These are phyloP conservation scores for Cyclotella sp. DNA, from an alignment of 108 stramenopile genomes.

Conservation along the genomic window DNA sequence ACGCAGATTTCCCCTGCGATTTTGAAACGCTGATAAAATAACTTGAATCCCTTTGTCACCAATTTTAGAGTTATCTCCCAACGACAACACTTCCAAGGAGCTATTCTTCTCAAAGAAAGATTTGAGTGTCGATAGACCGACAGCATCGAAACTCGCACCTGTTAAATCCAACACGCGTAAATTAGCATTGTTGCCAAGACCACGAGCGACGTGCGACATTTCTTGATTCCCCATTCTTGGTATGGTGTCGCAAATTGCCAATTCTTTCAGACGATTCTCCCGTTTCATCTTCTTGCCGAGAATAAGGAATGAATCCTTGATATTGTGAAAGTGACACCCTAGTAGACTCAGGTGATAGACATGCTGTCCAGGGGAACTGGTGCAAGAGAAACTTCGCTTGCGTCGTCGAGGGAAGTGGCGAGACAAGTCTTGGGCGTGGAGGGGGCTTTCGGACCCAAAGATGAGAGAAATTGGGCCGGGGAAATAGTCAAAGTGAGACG, in stretches of 20 bases:
- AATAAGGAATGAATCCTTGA: slow-evolving; percentile 3
- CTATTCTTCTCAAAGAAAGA: slow-evolving; percentile 20
- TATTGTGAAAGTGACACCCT: slow-evolving; percentile 14
- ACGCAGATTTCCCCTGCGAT: background rate
- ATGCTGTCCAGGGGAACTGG: background rate
- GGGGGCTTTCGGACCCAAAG: slow-evolving; percentile 36
- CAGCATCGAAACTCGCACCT: slow-evolving; percentile 19
- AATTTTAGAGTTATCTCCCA: slow-evolving; percentile 33
- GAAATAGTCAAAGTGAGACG: background rate
- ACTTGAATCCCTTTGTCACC: slow-evolving; percentile 25
- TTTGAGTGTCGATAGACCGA: background rate
- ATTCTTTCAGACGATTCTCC: slow-evolving; percentile 6
- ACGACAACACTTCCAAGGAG: slow-evolving; percentile 24
- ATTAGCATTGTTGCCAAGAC: slow-evolving; percentile 15
- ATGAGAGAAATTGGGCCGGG: slow-evolving; percentile 28
- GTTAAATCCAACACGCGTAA: slow-evolving; percentile 26
- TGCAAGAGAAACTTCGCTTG: background rate
- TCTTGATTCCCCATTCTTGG: slow-evolving; percentile 21
- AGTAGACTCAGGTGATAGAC: slow-evolving; percentile 24
- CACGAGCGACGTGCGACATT: slow-evolving; percentile 13
- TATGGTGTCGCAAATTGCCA: slow-evolving; percentile 24
- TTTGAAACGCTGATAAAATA: slow-evolving; percentile 1
- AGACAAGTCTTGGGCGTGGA: slow-evolving; percentile 11
- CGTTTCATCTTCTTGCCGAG: slow-evolving; percentile 34
- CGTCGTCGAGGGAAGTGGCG: slow-evolving; percentile 19